Evolutionary conservation across 148 eudicot genomes (phyloP), one percentile per base, ranked within the genome.

Genomic region (Cornus suecica): DNA sequence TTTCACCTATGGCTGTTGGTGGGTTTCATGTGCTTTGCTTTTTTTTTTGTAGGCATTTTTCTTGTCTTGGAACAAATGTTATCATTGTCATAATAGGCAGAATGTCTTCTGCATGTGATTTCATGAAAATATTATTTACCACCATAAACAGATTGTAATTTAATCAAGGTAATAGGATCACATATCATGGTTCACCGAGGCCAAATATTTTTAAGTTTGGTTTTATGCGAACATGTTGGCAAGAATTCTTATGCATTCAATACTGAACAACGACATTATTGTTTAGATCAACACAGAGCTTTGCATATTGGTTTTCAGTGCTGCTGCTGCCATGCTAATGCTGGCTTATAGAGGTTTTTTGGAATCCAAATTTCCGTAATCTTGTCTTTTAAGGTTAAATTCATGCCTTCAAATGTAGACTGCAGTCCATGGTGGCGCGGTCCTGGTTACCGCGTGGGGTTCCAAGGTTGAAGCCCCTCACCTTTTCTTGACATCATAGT

Each of bases 1-100:
- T 90, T 69, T 94, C 98, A 23, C 98, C 98, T 64, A 89, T 92
- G 62, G 86, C 58, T 70, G 86, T 94, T 74, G 98, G 98, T 91
- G 80, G 58, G 91, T 84, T 77, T 15, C 58, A 25, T 52, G 8
- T 41, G 66, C 10, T 24, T 23, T 58, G 62, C n/a, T 22, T 58
- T 58, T 58, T 18, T 48, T 16, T 22, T 58, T 58, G n/a, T n/a
- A 20, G 62, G 62, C 62, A 5, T 58, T 52, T 14, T 15, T 14
- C 22, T 20, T n/a, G 24, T 58, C 23, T 58, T 58, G 7, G n/a
- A 58, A 58, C 23, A n/a, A 58, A n/a, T 18, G 24, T 18, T 18
- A 3, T 64, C n/a, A 5, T 26, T 13, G 9, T 25, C 14, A 22
- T 42, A 24, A 23, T 69, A n/a, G 26, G 54, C 23, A 11, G 71